These are phyloP conservation scores for Alternaria burnsii DNA, from an alignment of 2,329 filamentous ascomycete genomes.

Conservation along the genomic window DNA sequence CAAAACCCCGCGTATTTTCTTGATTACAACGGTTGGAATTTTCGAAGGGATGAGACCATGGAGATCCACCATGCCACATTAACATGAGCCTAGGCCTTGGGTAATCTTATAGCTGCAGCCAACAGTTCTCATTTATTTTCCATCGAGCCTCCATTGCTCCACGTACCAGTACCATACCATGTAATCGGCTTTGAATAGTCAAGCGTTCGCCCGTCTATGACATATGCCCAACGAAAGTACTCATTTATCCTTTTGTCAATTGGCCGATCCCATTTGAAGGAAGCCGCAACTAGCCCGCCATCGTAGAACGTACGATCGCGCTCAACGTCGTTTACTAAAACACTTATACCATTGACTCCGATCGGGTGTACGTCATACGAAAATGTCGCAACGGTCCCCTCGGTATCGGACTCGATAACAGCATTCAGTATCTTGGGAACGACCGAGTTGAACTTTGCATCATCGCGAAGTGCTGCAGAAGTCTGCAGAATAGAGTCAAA, in stretches of 20 bases:
- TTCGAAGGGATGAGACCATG: background rate
- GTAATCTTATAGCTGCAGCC: background rate
- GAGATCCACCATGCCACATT: background rate
- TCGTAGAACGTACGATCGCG: conserved; percentile 52
- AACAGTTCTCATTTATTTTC: conserved; percentile 23
- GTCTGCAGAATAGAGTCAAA: conserved; percentile 78
- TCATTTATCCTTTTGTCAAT: conserved; percentile 34
- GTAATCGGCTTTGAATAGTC: conserved; percentile 46
- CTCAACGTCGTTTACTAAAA: conserved; percentile 87
- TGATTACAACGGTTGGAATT: background rate
- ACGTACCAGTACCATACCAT: conserved; percentile 39
- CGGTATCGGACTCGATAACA: conserved; percentile 25
- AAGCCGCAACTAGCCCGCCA: conserved; percentile 18
- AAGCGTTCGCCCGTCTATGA: conserved; percentile 36
- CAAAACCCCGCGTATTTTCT: background rate
- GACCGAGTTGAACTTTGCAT: conserved; percentile 62
- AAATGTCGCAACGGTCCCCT: conserved; percentile 67
- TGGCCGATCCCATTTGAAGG: conserved; percentile 54
- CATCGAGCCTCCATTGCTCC: conserved; percentile 33
- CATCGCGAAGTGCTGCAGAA: conserved; percentile 70
- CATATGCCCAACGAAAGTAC: conserved; percentile 49
- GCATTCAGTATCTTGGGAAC: conserved; percentile 59
- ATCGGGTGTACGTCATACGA: conserved; percentile 58
- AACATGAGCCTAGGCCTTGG: background rate
- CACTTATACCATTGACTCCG: conserved; percentile 74